phyloP scores from a whole-genome alignment of 192 early-diverging fungal species.

The Coemansia sp. region DNA sequence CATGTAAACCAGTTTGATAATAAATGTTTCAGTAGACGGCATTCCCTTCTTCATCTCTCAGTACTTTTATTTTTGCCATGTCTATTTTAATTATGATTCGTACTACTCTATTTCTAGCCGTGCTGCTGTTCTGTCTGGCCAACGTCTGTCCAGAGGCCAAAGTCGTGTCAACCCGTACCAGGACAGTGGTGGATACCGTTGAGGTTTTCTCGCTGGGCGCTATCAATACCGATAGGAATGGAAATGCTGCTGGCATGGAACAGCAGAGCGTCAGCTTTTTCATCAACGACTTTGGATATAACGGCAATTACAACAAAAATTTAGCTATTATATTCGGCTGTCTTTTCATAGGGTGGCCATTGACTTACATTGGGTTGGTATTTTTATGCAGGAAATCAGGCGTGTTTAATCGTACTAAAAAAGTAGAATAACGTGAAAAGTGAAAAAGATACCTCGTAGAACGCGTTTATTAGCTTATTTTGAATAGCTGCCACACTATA shows the following conservation, averaged over 20 bases:
- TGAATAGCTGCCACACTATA: too few relatives aligned
- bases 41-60: not conserved
- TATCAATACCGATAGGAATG: not conserved
- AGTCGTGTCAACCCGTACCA: not conserved
- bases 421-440: too few relatives aligned
- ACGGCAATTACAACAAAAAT: not conserved
- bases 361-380: too few relatives aligned
- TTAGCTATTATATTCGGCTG: too few relatives aligned
- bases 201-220: not conserved
- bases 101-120: not conserved
- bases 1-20: not conserved
- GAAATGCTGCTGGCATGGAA: not conserved
- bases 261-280: not conserved
- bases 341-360: too few relatives aligned
- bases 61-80: not conserved
- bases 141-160: not conserved
- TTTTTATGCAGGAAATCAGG: too few relatives aligned
- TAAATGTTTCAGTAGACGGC: not conserved
- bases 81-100: not conserved
- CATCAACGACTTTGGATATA: conserved; percentile 5
- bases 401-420: too few relatives aligned
- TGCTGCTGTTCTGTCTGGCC: not conserved
- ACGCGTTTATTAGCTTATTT: too few relatives aligned
- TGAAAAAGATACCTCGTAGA: too few relatives aligned
- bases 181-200: not conserved